Evolutionary conservation across 192 early-diverging fungal genomes (phyloP).

Genomic region (Coemansia asiatica): DNA sequence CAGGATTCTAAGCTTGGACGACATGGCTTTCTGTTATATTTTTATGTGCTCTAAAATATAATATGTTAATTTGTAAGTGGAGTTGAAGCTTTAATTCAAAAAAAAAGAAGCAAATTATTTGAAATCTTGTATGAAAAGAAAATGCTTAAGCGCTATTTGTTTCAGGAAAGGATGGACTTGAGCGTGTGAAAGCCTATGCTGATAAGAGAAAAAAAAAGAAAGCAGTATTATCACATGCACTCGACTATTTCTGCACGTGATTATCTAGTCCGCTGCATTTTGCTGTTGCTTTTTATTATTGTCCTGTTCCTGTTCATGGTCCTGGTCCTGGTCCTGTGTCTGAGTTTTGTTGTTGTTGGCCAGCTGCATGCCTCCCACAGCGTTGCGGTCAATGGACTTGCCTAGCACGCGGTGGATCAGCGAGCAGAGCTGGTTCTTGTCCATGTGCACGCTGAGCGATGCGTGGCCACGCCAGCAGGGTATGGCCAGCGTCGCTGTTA

Average conservation of each 20-base stretch:
- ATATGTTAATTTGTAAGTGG: too few species aligned
- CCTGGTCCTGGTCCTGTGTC: neutral
- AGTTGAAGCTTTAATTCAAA: neutral
- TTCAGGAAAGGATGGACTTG: too few species aligned
- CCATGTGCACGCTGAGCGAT: slow-evolving; percentile 72
- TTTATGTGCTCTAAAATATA: neutral
- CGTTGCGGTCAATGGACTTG: slow-evolving; percentile 26
- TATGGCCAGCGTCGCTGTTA: slow-evolving; percentile 56
- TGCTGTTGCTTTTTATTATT: neutral
- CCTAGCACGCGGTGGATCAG: slow-evolving; percentile 56
- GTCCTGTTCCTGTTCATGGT: neutral
- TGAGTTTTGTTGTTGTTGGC: slow-evolving; percentile 38
- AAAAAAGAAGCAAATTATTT: neutral
- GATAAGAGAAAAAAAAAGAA: too few species aligned
- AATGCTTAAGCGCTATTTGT: too few species aligned
- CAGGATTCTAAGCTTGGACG: slow-evolving; percentile 70
- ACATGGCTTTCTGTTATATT: slow-evolving; percentile 12
- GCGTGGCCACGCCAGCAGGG: slow-evolving; percentile 74
- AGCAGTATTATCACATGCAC: neutral
- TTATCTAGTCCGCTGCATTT: neutral
- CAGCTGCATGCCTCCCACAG: slow-evolving; percentile 23
- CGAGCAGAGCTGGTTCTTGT: slow-evolving; percentile 71
- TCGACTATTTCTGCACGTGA: neutral
- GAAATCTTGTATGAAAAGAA: neutral
- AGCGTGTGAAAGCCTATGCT: too few species aligned